Evolutionary conservation across 1,139 yeast species (phyloP), one percentile per base, ranked within the genome.

Genomic region (Suhomyces panamericanus): DNA sequence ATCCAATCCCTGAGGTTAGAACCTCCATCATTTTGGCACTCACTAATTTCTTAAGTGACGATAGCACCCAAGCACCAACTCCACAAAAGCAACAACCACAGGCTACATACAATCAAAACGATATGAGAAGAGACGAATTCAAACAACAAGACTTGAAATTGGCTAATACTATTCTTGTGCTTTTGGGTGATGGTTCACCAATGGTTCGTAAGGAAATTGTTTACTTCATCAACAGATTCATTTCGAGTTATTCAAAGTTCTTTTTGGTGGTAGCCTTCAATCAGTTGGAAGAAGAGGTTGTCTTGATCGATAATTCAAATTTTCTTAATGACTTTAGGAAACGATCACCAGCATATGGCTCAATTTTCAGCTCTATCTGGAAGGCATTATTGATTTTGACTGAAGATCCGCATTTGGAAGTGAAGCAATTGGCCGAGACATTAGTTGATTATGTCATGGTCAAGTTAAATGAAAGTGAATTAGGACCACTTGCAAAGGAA

Each of bases 1-100:
- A 93, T 61, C 96, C 97, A 0, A 89, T 91, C 38, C 97, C 99
- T 0, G 99, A 93, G 63, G 96, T 93, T 0, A 74, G 99, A 49
- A 85, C 96, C 0, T 88, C 98, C 0, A 81, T 89, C 10, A 70
- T 93, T 10, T 71, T 84, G 39, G 88, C 96, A 0, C 67, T 93
- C 40, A 81, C 91, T 2, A 81, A 82, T 29, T 88, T 85, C 59
- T 65, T 90, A 30, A 80, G 86, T 7, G 81, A 73, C 26, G 44
- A 55, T 9, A 30, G 56, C 13, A 12, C 39, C n/a, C 57, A 49
- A 33, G 57, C 50, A 35, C 51, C 20, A 39, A 55, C 53, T 31
- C 38, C 46, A 41, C 56, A 10, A 49, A 49, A 16, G 46, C 63
- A 27, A 56, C 34, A 57, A 69, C 32, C 72, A 70, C 51, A 60